Evolutionary conservation across 2,329 filamentous ascomycete genomes (phyloP), one percentile per base, ranked within the genome.

Genomic region (Mollisiaceae sp.): DNA sequence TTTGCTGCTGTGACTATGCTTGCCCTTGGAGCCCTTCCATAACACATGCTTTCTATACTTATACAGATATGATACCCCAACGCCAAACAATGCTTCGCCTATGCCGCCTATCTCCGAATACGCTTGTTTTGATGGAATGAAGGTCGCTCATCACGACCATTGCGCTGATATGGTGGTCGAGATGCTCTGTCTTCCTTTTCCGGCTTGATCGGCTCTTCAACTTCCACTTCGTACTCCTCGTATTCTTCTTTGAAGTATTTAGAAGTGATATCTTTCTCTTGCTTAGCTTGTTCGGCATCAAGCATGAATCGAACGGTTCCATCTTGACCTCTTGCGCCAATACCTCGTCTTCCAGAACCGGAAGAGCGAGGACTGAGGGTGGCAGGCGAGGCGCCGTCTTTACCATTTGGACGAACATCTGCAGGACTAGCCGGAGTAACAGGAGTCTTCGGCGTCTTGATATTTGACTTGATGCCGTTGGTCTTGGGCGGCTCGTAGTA

Each of bases 301-400:
- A 98, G 89, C 78, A 97, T 92, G 77, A 97, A 98, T 8, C 95
- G 87, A 70, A 96, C 88, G 0, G 94, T 97, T 8, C 91, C 91
- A 24, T 92, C 90, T 72, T 84, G 77, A 78, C 79, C 69, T 76
- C 71, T 68, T 20, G 57, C 62, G 8, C 67, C 68, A n/a, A 69
- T 63, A 12, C 67, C 68, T 35, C 67, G 69, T 47, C 67, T 70
- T 4, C 72, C 69, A 24, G 74, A 75, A 1, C 71, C 69, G 36
- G 71, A 66, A n/a, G 73, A 75, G 60, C 72, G 67, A 24, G 75
- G 74, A 58, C 74, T 76, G 4, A 75, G 59, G 3, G 72, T 75
- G 41, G 71, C 71, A 50, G 74, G 74, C 39, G 74, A 74, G 12
- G 68, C 69, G 41, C 67, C 67, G 59, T 73, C 70, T 66, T 65